Base-by-base conservation (phyloP, 1,284 basidiomycete species). In the Calocybe gambosa region DNA sequence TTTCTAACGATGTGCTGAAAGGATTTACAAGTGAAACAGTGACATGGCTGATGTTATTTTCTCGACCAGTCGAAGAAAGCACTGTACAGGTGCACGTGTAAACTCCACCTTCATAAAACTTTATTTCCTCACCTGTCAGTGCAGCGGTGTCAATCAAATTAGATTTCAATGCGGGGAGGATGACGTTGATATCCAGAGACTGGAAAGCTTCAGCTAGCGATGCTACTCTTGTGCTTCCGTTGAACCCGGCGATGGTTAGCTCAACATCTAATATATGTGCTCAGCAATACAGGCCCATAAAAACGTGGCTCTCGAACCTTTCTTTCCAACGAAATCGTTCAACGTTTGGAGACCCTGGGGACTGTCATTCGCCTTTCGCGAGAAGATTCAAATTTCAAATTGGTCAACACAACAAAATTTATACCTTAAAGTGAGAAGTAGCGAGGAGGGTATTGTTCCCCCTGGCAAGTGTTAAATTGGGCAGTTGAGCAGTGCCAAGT, bases 1-100 rank as follows among this genome's bases (percentile, higher is more conserved):
- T 79, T 25, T 68, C 61, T 29, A 90, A 69, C 19, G 66, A 65
- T 4, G 82, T 66, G 1, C 75, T 78, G 67, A 89, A 90, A 2
- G 85, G 86, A 59, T 90, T 89, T 50, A 60, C 67, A 20, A 89
- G 70, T 41, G 69, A 62, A 35, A 90, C 86, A 15, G 73, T 72
- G 47, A 85, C 79, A 55, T 85, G 77, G 36, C 80, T 78, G 43
- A 87, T 71, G 62, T 88, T 81, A 58, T 84, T 77, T 45, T 62
- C 62, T 36, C 68, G 63, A 15, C 85, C 87, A 13, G 86, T 90
- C 5, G 82, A 80, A 12, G 75, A 55, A 20, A 89, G 69, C 19
- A 90, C 85, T 74, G 46, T 3, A n/a, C 33, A 25, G 37, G 20
- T 45, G 53, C 37, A 34, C 39, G 12, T 34, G 18, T 31, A 39